Evolutionary conservation across 495 filamentous ascomycete species (phyloP).

Genomic region (Haplographium delicatum): DNA sequence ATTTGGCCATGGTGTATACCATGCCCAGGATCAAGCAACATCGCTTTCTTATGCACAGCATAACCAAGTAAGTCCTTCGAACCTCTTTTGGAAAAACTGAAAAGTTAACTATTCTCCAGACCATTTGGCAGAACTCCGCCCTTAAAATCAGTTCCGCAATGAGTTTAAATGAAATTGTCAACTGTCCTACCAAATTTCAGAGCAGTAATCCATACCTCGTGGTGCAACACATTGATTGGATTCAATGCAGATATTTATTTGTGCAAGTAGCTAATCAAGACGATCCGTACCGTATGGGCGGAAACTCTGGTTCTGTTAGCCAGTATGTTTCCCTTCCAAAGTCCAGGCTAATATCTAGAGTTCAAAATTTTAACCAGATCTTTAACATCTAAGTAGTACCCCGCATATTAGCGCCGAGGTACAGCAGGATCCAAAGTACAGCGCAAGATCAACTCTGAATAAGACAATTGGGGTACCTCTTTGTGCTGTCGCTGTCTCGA

Average conservation of each 20-base stretch:
- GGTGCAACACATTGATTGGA: slow-evolving; percentile 76
- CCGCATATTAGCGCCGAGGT: slow-evolving; percentile 35
- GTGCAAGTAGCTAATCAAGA: slow-evolving; percentile 37
- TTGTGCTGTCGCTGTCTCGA: slow-evolving; percentile 17
- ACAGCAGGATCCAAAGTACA: slow-evolving; percentile 49
- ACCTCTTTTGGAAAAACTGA: neutral
- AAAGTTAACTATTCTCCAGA: neutral
- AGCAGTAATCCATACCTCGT: slow-evolving; percentile 58
- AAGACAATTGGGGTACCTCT: slow-evolving; percentile 20
- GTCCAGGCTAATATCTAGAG: too few species aligned
- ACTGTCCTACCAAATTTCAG: slow-evolving; percentile 58
- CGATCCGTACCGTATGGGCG: neutral
- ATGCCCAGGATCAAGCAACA: slow-evolving; percentile 50
- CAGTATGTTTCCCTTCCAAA: slow-evolving; percentile 1
- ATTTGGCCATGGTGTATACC: slow-evolving; percentile 79
- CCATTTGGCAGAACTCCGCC: slow-evolving; percentile 59
- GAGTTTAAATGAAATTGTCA: slow-evolving; percentile 87
- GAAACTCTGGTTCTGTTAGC: neutral
- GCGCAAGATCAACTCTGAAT: slow-evolving; percentile 34
- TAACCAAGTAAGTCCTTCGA: slow-evolving; percentile 7
- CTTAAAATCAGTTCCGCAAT: slow-evolving; percentile 56
- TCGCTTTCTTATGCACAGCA: slow-evolving; percentile 51
- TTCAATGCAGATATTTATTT: slow-evolving; percentile 86
- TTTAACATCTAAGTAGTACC: too few species aligned
- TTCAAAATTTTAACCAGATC: too few species aligned